These are phyloP conservation scores for Sarcodon aspratus DNA, from an alignment of 768 basidiomycete genomes.

Conservation along the genomic window DNA sequence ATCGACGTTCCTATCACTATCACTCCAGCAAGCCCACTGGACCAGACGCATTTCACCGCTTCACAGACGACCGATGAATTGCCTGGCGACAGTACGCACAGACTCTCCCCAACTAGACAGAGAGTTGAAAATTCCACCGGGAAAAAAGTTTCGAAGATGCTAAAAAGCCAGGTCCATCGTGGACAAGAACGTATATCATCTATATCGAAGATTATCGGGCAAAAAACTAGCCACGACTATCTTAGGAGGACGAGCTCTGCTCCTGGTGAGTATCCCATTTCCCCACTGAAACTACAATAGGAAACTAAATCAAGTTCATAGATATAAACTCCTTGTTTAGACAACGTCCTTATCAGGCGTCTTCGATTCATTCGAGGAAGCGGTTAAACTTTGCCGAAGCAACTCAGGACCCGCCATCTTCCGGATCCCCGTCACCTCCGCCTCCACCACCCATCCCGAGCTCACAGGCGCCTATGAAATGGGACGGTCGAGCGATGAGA, in stretches of 20 bases:
- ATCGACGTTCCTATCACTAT: conserved; percentile 37
- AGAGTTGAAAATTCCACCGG: conserved; percentile 37
- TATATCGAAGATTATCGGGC: conserved; percentile 67
- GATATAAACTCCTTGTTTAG: conserved; percentile 62
- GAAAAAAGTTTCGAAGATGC: conserved; percentile 67
- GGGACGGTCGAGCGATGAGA: conserved; percentile 28
- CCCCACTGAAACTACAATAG: not conserved
- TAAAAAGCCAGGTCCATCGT: conserved; percentile 66
- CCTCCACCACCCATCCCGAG: conserved; percentile 22
- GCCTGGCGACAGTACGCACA: conserved; percentile 3
- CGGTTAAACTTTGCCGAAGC: conserved; percentile 15
- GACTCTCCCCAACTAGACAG: not conserved
- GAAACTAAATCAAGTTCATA: conserved; percentile 12
- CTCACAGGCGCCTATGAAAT: conserved; percentile 11
- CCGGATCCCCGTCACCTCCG: conserved; percentile 35
- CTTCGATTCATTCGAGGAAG: conserved; percentile 75
- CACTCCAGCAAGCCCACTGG: conserved; percentile 48
- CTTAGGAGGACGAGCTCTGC: conserved; percentile 55
- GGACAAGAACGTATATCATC: conserved; percentile 63
- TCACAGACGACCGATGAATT: not conserved
- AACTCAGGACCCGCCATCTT: conserved; percentile 15
- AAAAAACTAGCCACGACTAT: conserved; percentile 37
- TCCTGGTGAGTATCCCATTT: conserved; percentile 37
- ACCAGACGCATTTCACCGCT: conserved; percentile 1
- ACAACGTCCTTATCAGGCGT: conserved; percentile 58